Base-by-base conservation (phyloP, 805 yeast genomes). In the Suhomyces prunicola region DNA sequence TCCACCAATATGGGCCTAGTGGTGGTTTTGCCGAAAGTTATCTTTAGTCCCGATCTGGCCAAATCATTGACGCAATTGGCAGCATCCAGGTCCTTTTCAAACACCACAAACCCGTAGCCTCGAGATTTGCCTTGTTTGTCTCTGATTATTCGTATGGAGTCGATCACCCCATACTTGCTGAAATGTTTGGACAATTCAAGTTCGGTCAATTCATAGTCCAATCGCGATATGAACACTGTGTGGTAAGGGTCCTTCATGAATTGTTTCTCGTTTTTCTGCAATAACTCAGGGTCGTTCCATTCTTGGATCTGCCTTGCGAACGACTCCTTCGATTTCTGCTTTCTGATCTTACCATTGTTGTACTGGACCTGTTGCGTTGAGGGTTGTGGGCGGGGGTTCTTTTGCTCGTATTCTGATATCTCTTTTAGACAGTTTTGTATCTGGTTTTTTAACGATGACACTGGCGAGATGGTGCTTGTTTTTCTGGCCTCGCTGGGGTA, bases 31-130 rank as follows among this genome's bases (percentile, higher is more conserved):
- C 50, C 57, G 1, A 57, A 60, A 1, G 67, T 61, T n/a, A 73
- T 54, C 27, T 62, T 67, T 13, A 75, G 52, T 0, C 80, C 80
- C 1, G 71, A 67, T 6, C 74, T 55, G 36, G 88, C 82, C 40
- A 84, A 79, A 24, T 80, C 85, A 40, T 81, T 77, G 23, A 80
- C 77, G 1, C 96, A 94, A 10, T 66, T 68, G 48, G 80, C 78
- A 22, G 90, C 86, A 54, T 84, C 88, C 1, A 69, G 55, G 17
- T 84, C 87, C 26, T 77, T 72, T 50, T 80, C 84, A 67, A 82
- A 93, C 3, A 86, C 85, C 2, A 91, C 73, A 63, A 93, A 93
- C 1, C 87, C 97, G 66, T 93, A 93, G 0, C 98, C 97, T 54
- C 83, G 75, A 4, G 92, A 81, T 54, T 80, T 79, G 5, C 81